A percentile compares a stretch with the other conserved stretches of the same genome.
phyloP scores from a whole-genome alignment of 1,284 basidiomycete species.

The Cerrena zonata region DNA sequence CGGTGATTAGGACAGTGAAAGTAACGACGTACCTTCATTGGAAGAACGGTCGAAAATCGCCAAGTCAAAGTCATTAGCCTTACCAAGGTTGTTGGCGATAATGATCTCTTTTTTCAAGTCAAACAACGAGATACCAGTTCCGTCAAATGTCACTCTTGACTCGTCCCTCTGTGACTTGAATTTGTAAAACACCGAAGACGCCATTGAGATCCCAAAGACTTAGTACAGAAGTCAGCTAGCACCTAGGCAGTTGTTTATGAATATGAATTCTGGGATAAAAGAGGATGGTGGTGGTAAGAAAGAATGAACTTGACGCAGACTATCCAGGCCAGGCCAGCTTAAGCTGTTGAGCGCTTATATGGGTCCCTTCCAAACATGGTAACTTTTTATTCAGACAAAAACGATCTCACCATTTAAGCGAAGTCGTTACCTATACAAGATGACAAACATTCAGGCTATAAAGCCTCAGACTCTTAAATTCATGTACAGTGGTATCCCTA shows the following conservation, averaged over 20 bases:
- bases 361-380: no score
- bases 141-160: conserved; percentile 93
- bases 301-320: no score
- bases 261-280: background rate
- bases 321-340: no score
- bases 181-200: conserved; percentile 95
- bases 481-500: no score
- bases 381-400: no score
- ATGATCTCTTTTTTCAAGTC: conserved; percentile 99
- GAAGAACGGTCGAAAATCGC: conserved; percentile 80
- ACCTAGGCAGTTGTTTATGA: background rate
- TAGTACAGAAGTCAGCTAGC: conserved; percentile 6
- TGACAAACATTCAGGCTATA: no score
- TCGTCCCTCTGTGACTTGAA: conserved; percentile 95
- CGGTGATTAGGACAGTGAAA: background rate
- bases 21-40: conserved; percentile 69
- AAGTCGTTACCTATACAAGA: no score
- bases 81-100: conserved; percentile 88
- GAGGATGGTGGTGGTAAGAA: background rate
- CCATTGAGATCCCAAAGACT: conserved; percentile 48
- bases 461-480: no score
- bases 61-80: conserved; percentile 96
- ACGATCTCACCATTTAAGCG: no score
- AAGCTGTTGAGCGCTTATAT: no score
- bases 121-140: conserved; percentile 97